Percentiles rank a stretch among this genome's conserved stretches.
Conservation (phyloP, 495 filamentous ascomycete species). For the Extremus antarcticus region DNA sequence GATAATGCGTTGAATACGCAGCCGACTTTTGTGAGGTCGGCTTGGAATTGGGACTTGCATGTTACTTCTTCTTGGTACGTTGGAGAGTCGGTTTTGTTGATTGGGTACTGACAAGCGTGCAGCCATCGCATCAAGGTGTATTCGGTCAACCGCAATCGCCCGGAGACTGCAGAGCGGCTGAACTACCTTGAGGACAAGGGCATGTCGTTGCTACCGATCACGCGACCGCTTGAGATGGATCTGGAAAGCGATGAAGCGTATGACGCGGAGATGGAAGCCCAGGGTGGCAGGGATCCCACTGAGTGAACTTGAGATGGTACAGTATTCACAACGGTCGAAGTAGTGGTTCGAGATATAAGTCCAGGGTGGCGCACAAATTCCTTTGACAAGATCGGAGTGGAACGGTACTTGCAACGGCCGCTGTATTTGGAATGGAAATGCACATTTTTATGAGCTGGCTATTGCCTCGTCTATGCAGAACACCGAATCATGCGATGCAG, state of each 20-base stretch:
- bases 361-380: too few relatives aligned
- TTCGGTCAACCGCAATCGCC: slow-evolving; percentile 46
- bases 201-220: slow-evolving; percentile 22
- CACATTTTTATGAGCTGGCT: too few relatives aligned
- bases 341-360: too few relatives aligned
- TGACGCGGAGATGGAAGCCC: slow-evolving; percentile 16
- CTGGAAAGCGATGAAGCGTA: slow-evolving; percentile 23
- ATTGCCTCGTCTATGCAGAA: too few relatives aligned
- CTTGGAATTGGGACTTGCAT: slow-evolving; percentile 52
- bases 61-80: slow-evolving; percentile 46
- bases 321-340: too few relatives aligned
- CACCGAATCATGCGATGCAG: too few relatives aligned
- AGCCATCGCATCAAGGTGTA: slow-evolving; percentile 51
- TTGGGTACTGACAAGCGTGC: not conserved
- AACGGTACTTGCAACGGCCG: too few relatives aligned
- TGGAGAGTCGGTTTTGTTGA: too few relatives aligned
- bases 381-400: too few relatives aligned
- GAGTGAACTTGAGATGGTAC: too few relatives aligned
- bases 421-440: too few relatives aligned
- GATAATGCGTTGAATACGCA: slow-evolving; percentile 48
- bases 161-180: slow-evolving; percentile 39
- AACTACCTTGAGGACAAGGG: slow-evolving; percentile 39
- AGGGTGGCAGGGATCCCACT: slow-evolving; percentile 18
- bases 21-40: slow-evolving; percentile 34
- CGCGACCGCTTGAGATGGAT: slow-evolving; percentile 21